phyloP scores from a whole-genome alignment of 805 yeast genomes.

The Scheffersomyces lignosus region DNA sequence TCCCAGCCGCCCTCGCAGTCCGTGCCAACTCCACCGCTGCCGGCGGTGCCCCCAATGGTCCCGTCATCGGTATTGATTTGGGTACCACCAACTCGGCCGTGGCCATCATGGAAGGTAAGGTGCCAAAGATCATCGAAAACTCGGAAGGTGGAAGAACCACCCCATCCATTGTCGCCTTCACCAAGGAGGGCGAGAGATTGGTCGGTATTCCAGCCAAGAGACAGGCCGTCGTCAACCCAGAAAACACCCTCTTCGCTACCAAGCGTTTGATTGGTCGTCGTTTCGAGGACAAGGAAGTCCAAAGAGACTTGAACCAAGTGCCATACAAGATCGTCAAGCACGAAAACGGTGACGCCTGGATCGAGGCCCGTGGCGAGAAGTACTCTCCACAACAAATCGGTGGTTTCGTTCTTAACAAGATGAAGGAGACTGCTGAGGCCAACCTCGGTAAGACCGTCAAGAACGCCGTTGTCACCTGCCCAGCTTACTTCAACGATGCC shows the following conservation, averaged over 20 bases:
- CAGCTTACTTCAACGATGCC: slow-evolving; percentile 88
- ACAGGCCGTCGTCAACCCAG: slow-evolving; percentile 93
- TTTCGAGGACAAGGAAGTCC: slow-evolving; percentile 86
- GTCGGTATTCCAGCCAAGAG: slow-evolving; percentile 96
- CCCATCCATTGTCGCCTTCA: slow-evolving; percentile 94
- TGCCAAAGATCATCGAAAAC: slow-evolving; percentile 78
- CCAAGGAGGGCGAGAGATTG: slow-evolving; percentile 85
- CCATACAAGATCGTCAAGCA: slow-evolving; percentile 91
- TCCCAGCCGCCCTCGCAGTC: slow-evolving; percentile 19
- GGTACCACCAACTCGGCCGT: slow-evolving; percentile 93
- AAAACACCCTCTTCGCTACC: slow-evolving; percentile 91
- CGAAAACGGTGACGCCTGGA: slow-evolving; percentile 94
- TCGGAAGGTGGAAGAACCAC: slow-evolving; percentile 67
- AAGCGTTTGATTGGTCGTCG: slow-evolving; percentile 94
- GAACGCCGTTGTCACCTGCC: slow-evolving; percentile 90
- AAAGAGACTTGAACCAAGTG: slow-evolving; percentile 81
- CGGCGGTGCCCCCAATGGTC: slow-evolving; percentile 43
- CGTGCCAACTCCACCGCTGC: slow-evolving; percentile 33
- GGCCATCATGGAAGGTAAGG: slow-evolving; percentile 76
- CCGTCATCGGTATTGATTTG: slow-evolving; percentile 81
- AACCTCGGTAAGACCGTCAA: slow-evolving; percentile 83
- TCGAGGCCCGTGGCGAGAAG: slow-evolving; percentile 80
- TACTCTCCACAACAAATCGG: slow-evolving; percentile 97
- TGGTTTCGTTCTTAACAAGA: slow-evolving; percentile 88
- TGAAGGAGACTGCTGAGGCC: slow-evolving; percentile 97